Percentiles rank a stretch among this genome's conserved stretches.
Evolutionary conservation across 305 asterid species (phyloP).

Genomic region (Ajuga reptans): DNA sequence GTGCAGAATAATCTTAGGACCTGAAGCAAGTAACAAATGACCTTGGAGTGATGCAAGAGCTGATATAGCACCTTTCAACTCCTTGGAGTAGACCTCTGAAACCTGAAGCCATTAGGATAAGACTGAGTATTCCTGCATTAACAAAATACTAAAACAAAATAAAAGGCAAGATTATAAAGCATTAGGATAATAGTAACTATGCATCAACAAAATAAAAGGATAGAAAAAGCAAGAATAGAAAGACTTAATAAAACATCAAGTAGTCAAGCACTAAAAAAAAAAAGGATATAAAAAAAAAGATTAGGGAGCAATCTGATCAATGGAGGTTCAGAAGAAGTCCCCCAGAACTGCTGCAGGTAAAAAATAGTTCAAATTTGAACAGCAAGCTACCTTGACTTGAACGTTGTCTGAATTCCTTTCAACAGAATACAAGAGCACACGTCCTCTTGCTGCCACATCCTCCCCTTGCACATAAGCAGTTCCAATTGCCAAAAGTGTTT

Average conservation of each 20-base stretch:
- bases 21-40: constrained; percentile 84
- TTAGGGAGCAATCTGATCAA: constrained; percentile 5
- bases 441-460: constrained; percentile 99
- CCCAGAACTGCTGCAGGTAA: not conserved
- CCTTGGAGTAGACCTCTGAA: constrained; percentile 79
- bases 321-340: constrained; percentile 15
- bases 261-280: not conserved
- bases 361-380: constrained; percentile 11
- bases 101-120: constrained; percentile 45
- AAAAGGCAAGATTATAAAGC: no score
- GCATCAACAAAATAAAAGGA: not conserved
- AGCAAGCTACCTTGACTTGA: constrained; percentile 50
- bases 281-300: constrained; percentile 1
- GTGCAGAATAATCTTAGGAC: constrained; percentile 88
- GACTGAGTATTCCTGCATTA: constrained; percentile 9
- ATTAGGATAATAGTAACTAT: not conserved
- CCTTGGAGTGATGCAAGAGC: constrained; percentile 97
- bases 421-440: constrained; percentile 69
- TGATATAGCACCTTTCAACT: constrained; percentile 97
- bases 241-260: no score
- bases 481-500: constrained; percentile 88
- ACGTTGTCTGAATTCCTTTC: constrained; percentile 58
- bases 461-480: constrained; percentile 99
- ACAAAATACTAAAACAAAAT: no score
- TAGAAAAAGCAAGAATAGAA: no score